A percentile compares a stretch with the other conserved stretches of the same genome.
phyloP scores from a whole-genome alignment of 495 filamentous ascomycete species.

The Aspergillus asperescens region DNA sequence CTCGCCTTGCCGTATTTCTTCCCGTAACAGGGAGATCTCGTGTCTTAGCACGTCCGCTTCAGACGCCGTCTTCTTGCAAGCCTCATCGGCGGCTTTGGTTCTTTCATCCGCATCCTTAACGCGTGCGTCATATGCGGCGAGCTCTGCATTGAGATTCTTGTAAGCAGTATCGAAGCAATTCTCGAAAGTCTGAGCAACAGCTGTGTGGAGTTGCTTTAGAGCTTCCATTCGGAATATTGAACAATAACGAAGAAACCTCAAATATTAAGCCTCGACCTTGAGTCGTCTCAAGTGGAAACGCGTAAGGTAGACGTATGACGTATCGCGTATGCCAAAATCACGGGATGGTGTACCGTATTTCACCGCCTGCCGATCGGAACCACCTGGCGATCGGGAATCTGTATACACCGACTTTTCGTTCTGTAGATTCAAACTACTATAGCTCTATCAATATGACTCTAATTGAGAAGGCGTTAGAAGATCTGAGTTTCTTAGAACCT shows the following conservation, averaged over 20 bases:
- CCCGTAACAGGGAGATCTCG: slow-evolving; percentile 21
- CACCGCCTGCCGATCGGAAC: no score
- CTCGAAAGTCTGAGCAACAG: slow-evolving; percentile 29
- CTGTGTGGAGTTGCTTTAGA: slow-evolving; percentile 32
- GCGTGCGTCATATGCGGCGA: slow-evolving; percentile 20
- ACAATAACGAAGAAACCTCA: neutral
- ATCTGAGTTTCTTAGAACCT: no score
- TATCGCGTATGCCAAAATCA: slow-evolving; percentile 3
- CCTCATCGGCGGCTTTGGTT: slow-evolving; percentile 20
- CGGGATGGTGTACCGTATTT: no score
- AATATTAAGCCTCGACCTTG: neutral
- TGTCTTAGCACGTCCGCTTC: slow-evolving; percentile 25
- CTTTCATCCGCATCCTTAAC: slow-evolving; percentile 21
- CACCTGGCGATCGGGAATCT: no score
- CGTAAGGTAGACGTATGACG: neutral
- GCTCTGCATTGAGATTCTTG: slow-evolving; percentile 22
- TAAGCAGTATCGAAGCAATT: slow-evolving; percentile 31
- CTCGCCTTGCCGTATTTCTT: slow-evolving; percentile 21
- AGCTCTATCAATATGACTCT: no score
- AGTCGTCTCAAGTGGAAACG: neutral
- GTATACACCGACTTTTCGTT: no score
- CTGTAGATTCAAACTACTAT: no score
- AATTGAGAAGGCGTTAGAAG: no score
- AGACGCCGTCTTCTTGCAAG: slow-evolving; percentile 16
- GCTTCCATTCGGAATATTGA: slow-evolving; percentile 28